These are phyloP conservation scores for Patellifolia procumbens DNA, from an alignment of 179 eudicot species.

Conservation along the genomic window DNA sequence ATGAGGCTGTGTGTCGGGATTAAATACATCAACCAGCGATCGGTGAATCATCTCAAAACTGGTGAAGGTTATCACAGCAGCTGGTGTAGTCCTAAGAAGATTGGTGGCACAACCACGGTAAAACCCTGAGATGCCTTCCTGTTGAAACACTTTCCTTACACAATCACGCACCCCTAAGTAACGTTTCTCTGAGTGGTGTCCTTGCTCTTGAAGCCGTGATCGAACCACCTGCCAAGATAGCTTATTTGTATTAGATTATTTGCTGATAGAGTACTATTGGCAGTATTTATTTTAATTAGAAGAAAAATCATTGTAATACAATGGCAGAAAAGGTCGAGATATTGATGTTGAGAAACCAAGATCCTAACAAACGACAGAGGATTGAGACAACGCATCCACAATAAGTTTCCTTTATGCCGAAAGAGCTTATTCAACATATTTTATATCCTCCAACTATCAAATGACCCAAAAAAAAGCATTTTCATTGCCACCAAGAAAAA, in stretches of 20 bases:
- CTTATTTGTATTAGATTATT: slow-evolving; percentile 9
- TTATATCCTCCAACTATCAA: background rate
- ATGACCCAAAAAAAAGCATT: background rate
- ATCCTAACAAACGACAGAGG: background rate
- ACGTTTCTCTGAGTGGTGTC: slow-evolving; percentile 75
- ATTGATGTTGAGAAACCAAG: background rate
- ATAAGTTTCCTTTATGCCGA: background rate
- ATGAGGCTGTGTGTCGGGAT: slow-evolving; percentile 61
- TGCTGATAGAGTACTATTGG: background rate
- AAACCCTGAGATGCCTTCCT: slow-evolving; percentile 83
- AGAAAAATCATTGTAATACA: no score
- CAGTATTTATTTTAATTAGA: no score
- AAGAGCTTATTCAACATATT: background rate
- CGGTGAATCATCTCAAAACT: slow-evolving; percentile 98
- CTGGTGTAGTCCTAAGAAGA: slow-evolving; percentile 87
- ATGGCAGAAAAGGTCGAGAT: background rate
- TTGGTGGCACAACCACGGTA: slow-evolving; percentile 98
- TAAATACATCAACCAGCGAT: slow-evolving; percentile 51
- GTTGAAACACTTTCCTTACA: slow-evolving; percentile 61
- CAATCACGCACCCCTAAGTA: slow-evolving; percentile 77
- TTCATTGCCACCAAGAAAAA: background rate
- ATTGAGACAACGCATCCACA: background rate
- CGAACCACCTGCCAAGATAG: slow-evolving; percentile 67
- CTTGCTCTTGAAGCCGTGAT: slow-evolving; percentile 95
- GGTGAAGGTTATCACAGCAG: slow-evolving; percentile 94